Percentiles rank a stretch among this genome's conserved stretches.
These are phyloP conservation scores for Dendrostoma leiphaemia DNA, from an alignment of 2,329 filamentous ascomycete species.

Conservation along the genomic window DNA sequence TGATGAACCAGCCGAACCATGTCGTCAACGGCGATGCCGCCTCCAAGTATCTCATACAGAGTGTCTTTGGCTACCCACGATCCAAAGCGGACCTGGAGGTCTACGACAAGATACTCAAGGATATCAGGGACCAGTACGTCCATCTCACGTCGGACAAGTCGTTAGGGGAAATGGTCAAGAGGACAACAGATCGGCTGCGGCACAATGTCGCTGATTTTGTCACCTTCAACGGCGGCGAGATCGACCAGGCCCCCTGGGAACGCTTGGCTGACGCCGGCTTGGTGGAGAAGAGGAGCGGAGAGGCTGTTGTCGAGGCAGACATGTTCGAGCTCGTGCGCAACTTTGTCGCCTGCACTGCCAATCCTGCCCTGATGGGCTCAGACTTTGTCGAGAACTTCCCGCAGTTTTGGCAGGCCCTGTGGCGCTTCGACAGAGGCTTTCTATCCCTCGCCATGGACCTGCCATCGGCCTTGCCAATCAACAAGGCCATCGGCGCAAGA, in stretches of 20 bases:
- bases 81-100: conserved; percentile 24
- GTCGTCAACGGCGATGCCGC: conserved; percentile 27
- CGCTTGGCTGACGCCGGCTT: conserved; percentile 30
- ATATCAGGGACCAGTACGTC: conserved; percentile 28
- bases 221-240: conserved; percentile 35
- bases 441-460: conserved; percentile 29
- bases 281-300: conserved; percentile 26
- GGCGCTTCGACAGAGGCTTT: conserved; percentile 35
- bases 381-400: conserved; percentile 41
- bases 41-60: conserved; percentile 26
- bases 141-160: conserved; percentile 26
- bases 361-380: conserved; percentile 35
- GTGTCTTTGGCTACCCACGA: conserved; percentile 31
- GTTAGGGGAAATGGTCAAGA: conserved; percentile 23
- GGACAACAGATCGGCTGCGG: conserved; percentile 25
- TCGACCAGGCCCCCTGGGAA: conserved; percentile 40
- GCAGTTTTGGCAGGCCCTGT: conserved; percentile 36
- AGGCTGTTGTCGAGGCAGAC: conserved; percentile 31
- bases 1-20: conserved; percentile 29
- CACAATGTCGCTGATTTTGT: conserved; percentile 33
- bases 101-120: conserved; percentile 27
- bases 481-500: conserved; percentile 30
- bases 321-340: conserved; percentile 32
- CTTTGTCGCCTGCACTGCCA: conserved; percentile 35
- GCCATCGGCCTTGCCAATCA: conserved; percentile 33